phyloP scores from a whole-genome alignment of 2,329 filamentous ascomycete genomes.

The Nectriaceae sp. region DNA sequence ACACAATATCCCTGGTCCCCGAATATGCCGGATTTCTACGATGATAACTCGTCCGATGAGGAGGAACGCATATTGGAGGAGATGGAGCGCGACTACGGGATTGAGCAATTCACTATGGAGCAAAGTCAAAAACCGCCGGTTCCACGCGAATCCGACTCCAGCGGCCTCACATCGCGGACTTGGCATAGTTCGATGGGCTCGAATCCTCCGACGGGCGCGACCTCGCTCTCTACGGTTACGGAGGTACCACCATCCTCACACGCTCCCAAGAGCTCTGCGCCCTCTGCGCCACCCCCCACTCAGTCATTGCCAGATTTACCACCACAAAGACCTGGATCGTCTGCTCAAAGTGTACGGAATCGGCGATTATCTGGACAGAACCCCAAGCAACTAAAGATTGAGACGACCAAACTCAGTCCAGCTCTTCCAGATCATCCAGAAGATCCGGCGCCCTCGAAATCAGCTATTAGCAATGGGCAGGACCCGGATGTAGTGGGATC shows the following conservation, averaged over 20 bases:
- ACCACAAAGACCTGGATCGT: slow-evolving; percentile 30
- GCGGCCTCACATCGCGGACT: slow-evolving; percentile 72
- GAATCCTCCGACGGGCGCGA: slow-evolving; percentile 52
- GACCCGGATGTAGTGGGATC: slow-evolving; percentile 8
- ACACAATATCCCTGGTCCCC: slow-evolving; percentile 29
- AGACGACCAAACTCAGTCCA: slow-evolving; percentile 56
- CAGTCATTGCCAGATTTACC: slow-evolving; percentile 49
- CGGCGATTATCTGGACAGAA: slow-evolving; percentile 81
- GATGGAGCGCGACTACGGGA: slow-evolving; percentile 79
- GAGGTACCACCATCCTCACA: slow-evolving; percentile 49
- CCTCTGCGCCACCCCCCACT: slow-evolving; percentile 50
- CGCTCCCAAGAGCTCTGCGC: slow-evolving; percentile 20
- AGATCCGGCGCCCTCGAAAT: slow-evolving; percentile 12
- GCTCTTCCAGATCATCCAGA: slow-evolving; percentile 16
- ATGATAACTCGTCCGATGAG: slow-evolving; percentile 66
- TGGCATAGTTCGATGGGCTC: slow-evolving; percentile 80
- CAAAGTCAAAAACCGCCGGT: slow-evolving; percentile 56
- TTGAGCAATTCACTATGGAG: slow-evolving; percentile 77
- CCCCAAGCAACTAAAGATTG: slow-evolving; percentile 83
- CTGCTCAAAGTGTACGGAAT: slow-evolving; percentile 63
- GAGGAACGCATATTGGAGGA: slow-evolving; percentile 83
- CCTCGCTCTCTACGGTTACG: slow-evolving; percentile 65
- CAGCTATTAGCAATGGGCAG: slow-evolving; percentile 11
- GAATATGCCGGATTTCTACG: slow-evolving; percentile 55
- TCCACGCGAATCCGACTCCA: slow-evolving; percentile 81